These are phyloP conservation scores for Pisolithus microcarpus DNA, from an alignment of 768 basidiomycete species.

Conservation along the genomic window DNA sequence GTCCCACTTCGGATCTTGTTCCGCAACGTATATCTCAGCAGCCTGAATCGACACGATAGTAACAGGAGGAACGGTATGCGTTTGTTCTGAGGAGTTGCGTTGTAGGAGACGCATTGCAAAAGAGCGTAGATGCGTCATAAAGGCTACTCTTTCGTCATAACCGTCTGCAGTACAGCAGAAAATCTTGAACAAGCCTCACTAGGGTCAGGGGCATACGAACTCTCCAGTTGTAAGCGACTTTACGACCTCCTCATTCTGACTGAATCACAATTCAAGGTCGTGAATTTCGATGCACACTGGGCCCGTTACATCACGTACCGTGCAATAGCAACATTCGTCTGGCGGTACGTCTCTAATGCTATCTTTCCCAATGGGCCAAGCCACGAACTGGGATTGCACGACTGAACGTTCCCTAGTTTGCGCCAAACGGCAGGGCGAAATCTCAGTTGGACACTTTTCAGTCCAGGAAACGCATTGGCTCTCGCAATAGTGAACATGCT, in stretches of 20 bases:
- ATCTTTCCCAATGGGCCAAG: conserved; percentile 30
- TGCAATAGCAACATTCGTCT: conserved; percentile 32
- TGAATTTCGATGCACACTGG: neutral
- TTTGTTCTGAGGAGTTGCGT: neutral
- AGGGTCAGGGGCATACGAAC: conserved; percentile 22
- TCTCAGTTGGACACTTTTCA: conserved; percentile 15
- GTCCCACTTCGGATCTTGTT: conserved; percentile 42
- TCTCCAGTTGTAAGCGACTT: conserved; percentile 26
- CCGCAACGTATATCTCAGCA: conserved; percentile 45
- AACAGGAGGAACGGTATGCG: conserved; percentile 33
- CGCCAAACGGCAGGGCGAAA: conserved; percentile 21
- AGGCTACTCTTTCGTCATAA: neutral
- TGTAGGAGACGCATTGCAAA: neutral
- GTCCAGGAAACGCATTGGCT: conserved; percentile 30
- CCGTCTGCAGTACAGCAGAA: neutral
- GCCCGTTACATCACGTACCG: conserved; percentile 21
- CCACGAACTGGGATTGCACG: conserved; percentile 24
- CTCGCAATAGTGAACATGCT: conserved; percentile 34
- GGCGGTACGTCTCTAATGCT: conserved; percentile 32
- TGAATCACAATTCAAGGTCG: neutral
- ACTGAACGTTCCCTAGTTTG: conserved; percentile 18
- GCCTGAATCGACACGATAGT: conserved; percentile 58
- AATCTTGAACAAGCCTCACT: conserved; percentile 5
- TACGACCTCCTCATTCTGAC: conserved; percentile 27
- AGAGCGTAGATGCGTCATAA: neutral